phyloP scores from a whole-genome alignment of 306 rosid species.

The Arachis stenosperma region DNA sequence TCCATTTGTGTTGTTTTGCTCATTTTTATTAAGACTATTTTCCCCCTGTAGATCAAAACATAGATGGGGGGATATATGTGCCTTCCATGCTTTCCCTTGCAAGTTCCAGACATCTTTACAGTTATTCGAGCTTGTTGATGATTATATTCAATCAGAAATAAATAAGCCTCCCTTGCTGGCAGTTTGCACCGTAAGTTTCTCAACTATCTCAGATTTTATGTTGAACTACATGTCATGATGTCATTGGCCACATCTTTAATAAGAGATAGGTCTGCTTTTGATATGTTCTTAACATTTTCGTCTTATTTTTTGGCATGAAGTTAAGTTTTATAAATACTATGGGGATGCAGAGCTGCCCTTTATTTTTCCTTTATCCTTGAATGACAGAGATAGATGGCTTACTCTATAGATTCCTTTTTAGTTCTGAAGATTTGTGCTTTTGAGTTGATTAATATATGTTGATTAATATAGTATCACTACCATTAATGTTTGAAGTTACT shows the following conservation, averaged over 20 bases:
- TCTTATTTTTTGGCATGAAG: conserved; percentile 29
- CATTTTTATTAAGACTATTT: conserved; percentile 29
- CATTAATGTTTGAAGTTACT: conserved; percentile 20
- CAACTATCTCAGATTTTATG: conserved; percentile 8
- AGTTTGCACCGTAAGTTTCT: conserved; percentile 71
- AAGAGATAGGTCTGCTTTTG: conserved; percentile 1
- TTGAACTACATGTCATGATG: conserved; percentile 1
- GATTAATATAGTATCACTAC: background rate
- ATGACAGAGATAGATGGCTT: conserved; percentile 12
- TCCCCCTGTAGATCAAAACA: conserved; percentile 56
- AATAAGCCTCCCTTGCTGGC: conserved; percentile 63
- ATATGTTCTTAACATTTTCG: conserved; percentile 20
- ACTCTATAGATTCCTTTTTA: conserved; percentile 22
- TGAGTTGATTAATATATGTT: background rate
- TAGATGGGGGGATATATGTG: conserved; percentile 77
- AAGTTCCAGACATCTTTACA: conserved; percentile 91
- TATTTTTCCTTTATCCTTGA: conserved; percentile 23
- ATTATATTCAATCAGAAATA: conserved; percentile 82
- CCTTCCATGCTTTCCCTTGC: conserved; percentile 81
- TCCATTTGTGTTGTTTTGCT: conserved; percentile 24
- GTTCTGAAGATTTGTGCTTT: conserved; percentile 26
- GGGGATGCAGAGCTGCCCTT: conserved; percentile 16
- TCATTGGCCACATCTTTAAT: conserved; percentile 17
- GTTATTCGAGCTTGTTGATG: conserved; percentile 86
- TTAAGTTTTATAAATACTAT: background rate